Conservation (phyloP, 1,284 basidiomycete species). For the Taiwanofungus camphoratus region DNA sequence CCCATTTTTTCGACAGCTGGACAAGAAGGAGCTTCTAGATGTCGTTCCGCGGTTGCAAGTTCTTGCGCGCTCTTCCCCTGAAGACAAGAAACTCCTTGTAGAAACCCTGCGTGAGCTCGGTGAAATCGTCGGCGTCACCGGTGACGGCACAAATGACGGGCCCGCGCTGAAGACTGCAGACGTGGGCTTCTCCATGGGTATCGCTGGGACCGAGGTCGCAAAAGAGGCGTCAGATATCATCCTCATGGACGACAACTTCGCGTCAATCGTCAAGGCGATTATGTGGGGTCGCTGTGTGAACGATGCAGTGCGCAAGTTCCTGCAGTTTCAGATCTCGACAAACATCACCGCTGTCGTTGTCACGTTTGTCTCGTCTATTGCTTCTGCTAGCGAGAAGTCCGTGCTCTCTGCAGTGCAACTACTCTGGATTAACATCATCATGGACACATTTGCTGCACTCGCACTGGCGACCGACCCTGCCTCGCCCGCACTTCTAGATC, state of each 20-base stretch:
- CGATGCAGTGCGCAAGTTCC: constrained; percentile 94
- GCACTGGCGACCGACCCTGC: constrained; percentile 97
- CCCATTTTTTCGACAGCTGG: constrained; percentile 66
- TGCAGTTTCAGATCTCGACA: constrained; percentile 97
- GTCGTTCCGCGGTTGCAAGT: constrained; percentile 71
- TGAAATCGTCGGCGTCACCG: constrained; percentile 95
- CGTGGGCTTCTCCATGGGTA: constrained; percentile 98
- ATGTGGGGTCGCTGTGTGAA: constrained; percentile 99
- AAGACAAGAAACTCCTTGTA: constrained; percentile 94
- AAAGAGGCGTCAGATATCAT: constrained; percentile 99
- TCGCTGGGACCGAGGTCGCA: constrained; percentile 97
- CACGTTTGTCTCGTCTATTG: constrained; percentile 88
- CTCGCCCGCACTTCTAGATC: constrained; percentile 72
- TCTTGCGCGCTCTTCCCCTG: constrained; percentile 92
- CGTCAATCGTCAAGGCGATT: constrained; percentile 94
- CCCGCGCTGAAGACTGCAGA: constrained; percentile 94
- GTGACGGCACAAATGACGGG: constrained; percentile 97
- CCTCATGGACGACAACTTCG: constrained; percentile 97
- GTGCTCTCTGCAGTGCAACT: constrained; percentile 93
- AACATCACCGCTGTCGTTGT: constrained; percentile 95
- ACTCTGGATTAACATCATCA: constrained; percentile 96
- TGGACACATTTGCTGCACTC: constrained; percentile 97
- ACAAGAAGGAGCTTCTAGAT: constrained; percentile 49
- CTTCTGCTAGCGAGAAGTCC: constrained; percentile 72
- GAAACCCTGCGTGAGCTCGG: constrained; percentile 84